Evolutionary conservation across 208 protist genomes (phyloP).

Genomic region (Wallacemonas sp.): DNA sequence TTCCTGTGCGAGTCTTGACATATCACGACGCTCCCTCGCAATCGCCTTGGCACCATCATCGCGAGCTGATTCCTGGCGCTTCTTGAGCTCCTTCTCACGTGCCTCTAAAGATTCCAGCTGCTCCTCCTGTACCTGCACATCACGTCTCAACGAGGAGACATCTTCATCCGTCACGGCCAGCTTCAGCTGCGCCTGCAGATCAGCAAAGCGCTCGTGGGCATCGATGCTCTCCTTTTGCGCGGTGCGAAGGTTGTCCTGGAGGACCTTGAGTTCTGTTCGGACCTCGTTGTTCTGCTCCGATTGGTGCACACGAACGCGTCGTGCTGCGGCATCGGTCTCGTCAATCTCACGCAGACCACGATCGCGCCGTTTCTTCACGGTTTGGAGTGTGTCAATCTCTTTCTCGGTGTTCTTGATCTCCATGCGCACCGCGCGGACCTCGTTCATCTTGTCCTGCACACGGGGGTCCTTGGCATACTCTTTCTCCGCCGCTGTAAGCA

Average conservation of each 20-base stretch:
- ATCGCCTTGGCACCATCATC: conserved; percentile 39
- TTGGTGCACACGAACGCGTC: conserved; percentile 47
- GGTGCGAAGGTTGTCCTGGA: conserved; percentile 50
- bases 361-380: conserved; percentile 53
- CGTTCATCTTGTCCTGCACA: conserved; percentile 69
- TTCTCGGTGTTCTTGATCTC: conserved; percentile 52
- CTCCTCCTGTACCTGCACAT: conserved; percentile 35
- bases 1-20: conserved; percentile 45
- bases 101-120: conserved; percentile 24
- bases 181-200: conserved; percentile 57
- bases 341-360: conserved; percentile 52
- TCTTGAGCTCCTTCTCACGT: conserved; percentile 27
- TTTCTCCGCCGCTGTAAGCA: conserved; percentile 27
- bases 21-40: conserved; percentile 45
- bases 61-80: conserved; percentile 32
- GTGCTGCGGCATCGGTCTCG: conserved; percentile 36
- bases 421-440: conserved; percentile 47
- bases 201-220: conserved; percentile 53
- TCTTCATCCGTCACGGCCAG: conserved; percentile 62
- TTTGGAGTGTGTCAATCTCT: conserved; percentile 64
- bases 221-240: conserved; percentile 58
- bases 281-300: conserved; percentile 45
- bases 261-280: conserved; percentile 40
- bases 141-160: conserved; percentile 31
- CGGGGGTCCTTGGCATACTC: conserved; percentile 45